A percentile compares a stretch with the other conserved stretches of the same genome.
Conservation (phyloP, 208 protist genomes). For the Crithidia bombi region DNA sequence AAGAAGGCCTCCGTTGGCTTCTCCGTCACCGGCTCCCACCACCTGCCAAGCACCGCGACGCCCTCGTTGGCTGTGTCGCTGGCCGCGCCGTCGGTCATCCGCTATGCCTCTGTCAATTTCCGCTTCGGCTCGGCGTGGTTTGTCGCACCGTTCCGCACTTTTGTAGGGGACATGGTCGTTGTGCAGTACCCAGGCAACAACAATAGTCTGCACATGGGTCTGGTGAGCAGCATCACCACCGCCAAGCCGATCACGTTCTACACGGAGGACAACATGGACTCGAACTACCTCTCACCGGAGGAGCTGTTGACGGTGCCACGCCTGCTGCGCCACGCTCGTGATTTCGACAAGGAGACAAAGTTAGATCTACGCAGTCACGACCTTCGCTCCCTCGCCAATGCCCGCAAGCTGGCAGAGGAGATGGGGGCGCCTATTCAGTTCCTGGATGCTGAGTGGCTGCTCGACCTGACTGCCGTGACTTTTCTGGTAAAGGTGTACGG, state of each 20-base stretch:
- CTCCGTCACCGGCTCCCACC: conserved; percentile 25
- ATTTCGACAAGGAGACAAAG: conserved; percentile 81
- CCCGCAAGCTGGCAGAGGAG: conserved; percentile 55
- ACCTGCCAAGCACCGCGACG: background rate
- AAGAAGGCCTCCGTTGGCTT: conserved; percentile 2
- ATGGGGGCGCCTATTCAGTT: conserved; percentile 61
- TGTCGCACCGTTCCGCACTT: conserved; percentile 78
- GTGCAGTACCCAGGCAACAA: conserved; percentile 74
- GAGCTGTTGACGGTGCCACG: conserved; percentile 57
- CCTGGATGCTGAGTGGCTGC: conserved; percentile 85
- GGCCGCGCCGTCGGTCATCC: conserved; percentile 34
- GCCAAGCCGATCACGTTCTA: conserved; percentile 77
- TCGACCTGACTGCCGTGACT: conserved; percentile 80
- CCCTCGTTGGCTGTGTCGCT: background rate
- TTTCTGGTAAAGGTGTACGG: conserved; percentile 84
- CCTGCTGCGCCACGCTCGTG: conserved; percentile 81
- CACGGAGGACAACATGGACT: conserved; percentile 57
- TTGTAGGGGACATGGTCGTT: conserved; percentile 80
- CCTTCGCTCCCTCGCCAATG: conserved; percentile 61
- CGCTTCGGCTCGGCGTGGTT: conserved; percentile 90
- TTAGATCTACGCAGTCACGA: conserved; percentile 72
- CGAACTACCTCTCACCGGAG: conserved; percentile 66
- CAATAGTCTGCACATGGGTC: conserved; percentile 72
- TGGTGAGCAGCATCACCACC: conserved; percentile 77
- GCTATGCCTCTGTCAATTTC: conserved; percentile 89